phyloP scores from a whole-genome alignment of 768 basidiomycete species.

The Favolaschia claudopus region DNA sequence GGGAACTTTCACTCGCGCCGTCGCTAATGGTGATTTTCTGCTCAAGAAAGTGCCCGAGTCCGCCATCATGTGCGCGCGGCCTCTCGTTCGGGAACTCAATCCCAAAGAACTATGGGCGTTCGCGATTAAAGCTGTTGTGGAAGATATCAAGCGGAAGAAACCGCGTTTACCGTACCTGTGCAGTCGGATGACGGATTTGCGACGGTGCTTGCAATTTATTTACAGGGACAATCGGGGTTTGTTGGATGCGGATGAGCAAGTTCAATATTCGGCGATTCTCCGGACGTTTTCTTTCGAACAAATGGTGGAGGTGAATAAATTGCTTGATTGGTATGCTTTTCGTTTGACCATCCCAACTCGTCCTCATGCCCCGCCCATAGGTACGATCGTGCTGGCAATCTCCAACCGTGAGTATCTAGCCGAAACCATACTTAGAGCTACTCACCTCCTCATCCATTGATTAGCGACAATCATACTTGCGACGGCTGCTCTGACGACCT shows the following conservation, averaged over 20 bases:
- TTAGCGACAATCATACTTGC: not conserved
- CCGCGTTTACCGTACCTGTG: not conserved
- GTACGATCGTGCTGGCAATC: not conserved
- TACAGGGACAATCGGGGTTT: not conserved
- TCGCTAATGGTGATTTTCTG: not conserved
- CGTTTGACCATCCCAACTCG: no score
- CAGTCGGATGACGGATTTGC: not conserved
- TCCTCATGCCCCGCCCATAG: no score
- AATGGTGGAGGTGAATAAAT: slow-evolving; percentile 1
- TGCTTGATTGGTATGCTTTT: slow-evolving; percentile 12
- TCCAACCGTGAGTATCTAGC: slow-evolving; percentile 8
- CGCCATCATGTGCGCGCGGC: slow-evolving; percentile 7
- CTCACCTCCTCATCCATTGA: not conserved
- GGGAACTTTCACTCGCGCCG: not conserved
- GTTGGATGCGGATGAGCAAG: not conserved
- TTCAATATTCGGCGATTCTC: not conserved
- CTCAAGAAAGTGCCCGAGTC: slow-evolving; percentile 12
- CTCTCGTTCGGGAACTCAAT: not conserved
- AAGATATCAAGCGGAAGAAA: not conserved
- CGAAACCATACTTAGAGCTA: not conserved
- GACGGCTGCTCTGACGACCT: not conserved
- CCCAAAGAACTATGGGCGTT: not conserved
- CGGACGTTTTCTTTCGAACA: slow-evolving; percentile 1
- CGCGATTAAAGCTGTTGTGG: not conserved
- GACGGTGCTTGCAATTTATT: not conserved